Base-by-base conservation (phyloP, 306 rosid species). In the Neltuma alba region DNA sequence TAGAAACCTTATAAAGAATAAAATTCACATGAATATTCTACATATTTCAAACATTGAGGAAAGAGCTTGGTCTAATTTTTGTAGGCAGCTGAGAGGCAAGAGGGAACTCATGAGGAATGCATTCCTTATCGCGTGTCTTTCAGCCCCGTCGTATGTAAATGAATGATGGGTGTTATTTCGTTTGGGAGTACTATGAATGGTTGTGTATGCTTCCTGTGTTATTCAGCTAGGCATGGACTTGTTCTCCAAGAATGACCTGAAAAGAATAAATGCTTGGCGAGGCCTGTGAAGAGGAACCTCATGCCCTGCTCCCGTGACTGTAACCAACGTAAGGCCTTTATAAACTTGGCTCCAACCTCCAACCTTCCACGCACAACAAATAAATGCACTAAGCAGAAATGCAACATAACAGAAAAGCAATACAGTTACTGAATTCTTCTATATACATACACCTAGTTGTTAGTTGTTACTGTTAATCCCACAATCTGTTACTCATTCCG, bases 211-310 rank as follows among this genome's bases (percentile, higher is more conserved):
- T n/a, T 37, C 31, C 6, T 66, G 23, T 37, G 31, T 66, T 66
- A 37, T n/a, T 66, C 71, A 66, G n/a, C 28, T 8, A 20, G 70
- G 78, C 91, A 96, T 88, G 2, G 86, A 69, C 89, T 93, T 91
- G 85, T 88, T 81, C 88, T 84, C 96, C 97, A 96, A 88, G 88
- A 96, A 91, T 30, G 97, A 89, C 76, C 89, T 82, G 88, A 96
- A 96, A 81, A 96, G 92, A 87, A 93, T 79, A 38, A 88, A 91
- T 34, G 96, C 98, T 68, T 93, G 89, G 12, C 93, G 96, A 9
- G 99, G 99, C 72, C 86, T 86, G 77, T 93, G 97, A 58, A 93
- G 98, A 1, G 99, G 99, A 81, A 93, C 99, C 86, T 93, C 98
- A 67, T 96, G 99, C 45, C 99, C 99, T 5, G 98, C 98, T 74